phyloP scores from a whole-genome alignment of 1,139 yeast species.

The Hansenula anomala region DNA sequence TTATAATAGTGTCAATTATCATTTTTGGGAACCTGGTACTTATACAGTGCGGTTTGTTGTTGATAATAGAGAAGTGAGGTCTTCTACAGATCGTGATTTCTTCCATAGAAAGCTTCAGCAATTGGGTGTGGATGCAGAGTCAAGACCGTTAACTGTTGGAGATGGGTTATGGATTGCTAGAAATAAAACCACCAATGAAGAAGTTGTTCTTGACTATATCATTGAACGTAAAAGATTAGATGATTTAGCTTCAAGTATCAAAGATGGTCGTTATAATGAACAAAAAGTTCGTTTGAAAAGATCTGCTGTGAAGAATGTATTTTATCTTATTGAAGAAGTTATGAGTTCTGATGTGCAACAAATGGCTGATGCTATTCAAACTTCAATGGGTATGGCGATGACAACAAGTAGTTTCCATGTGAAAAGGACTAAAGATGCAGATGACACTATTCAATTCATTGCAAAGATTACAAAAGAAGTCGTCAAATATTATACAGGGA shows the following conservation, averaged over 20 bases:
- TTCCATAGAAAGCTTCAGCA: conserved; percentile 51
- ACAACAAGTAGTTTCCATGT: conserved; percentile 64
- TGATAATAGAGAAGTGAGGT: conserved; percentile 77
- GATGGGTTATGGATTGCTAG: conserved; percentile 89
- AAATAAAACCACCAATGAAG: conserved; percentile 49
- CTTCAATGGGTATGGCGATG: conserved; percentile 71
- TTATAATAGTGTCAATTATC: conserved; percentile 20
- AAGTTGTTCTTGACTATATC: conserved; percentile 71
- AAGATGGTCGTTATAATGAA: conserved; percentile 83
- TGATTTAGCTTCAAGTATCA: conserved; percentile 77
- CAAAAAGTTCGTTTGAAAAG: conserved; percentile 74
- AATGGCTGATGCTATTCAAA: conserved; percentile 66
- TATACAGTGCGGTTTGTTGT: conserved; percentile 60
- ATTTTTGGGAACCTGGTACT: conserved; percentile 45
- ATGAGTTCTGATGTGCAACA: conserved; percentile 36
- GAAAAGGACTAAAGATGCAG: conserved; percentile 64
- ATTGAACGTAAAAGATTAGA: conserved; percentile 87
- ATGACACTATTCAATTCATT: conserved; percentile 69
- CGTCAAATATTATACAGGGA: conserved; percentile 29
- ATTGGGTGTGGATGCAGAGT: conserved; percentile 48
- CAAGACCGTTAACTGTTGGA: conserved; percentile 67
- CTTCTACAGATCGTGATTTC: conserved; percentile 58
- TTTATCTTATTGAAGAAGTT: conserved; percentile 81
- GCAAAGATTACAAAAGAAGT: conserved; percentile 52
- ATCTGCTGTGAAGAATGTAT: conserved; percentile 62